These are phyloP conservation scores for Nakazawaea ambrosiae DNA, from an alignment of 805 yeast species.

Conservation along the genomic window DNA sequence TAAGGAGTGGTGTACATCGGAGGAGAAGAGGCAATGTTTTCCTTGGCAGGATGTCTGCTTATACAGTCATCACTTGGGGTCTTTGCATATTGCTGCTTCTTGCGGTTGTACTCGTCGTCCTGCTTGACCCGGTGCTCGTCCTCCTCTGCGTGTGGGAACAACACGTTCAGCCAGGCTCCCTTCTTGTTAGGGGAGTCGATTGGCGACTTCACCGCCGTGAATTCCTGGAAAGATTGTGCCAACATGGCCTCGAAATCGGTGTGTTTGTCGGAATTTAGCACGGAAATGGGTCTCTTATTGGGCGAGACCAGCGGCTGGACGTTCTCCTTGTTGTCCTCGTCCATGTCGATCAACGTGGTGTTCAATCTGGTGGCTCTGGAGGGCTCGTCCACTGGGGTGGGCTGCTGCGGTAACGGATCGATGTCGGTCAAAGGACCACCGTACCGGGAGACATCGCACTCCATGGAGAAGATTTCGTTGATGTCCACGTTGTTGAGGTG, in stretches of 20 bases:
- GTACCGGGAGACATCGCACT: slow-evolving; percentile 14
- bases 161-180: slow-evolving; percentile 5
- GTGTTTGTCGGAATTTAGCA: not conserved
- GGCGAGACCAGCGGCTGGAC: slow-evolving; percentile 3
- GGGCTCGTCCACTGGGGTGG: slow-evolving; percentile 28
- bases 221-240: slow-evolving; percentile 21
- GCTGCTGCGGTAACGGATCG: slow-evolving; percentile 29
- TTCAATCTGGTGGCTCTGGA: slow-evolving; percentile 39
- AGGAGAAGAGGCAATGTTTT: slow-evolving; percentile 8
- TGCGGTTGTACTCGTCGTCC: not conserved
- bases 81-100: slow-evolving; percentile 2
- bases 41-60: not conserved
- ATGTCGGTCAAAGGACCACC: slow-evolving; percentile 43
- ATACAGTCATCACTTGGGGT: slow-evolving; percentile 4
- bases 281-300: slow-evolving; percentile 6
- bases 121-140: slow-evolving; percentile 3
- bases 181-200: not conserved
- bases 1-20: slow-evolving; percentile 4
- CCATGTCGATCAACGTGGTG: slow-evolving; percentile 31
- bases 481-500: slow-evolving; percentile 5
- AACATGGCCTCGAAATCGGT: slow-evolving; percentile 12
- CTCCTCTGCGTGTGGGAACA: slow-evolving; percentile 9
- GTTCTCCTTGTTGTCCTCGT: slow-evolving; percentile 19
- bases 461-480: slow-evolving; percentile 4
- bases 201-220: not conserved